phyloP scores from a whole-genome alignment of 2,329 filamentous ascomycete genomes.

The Parasarocladium wereldwijsianum region DNA sequence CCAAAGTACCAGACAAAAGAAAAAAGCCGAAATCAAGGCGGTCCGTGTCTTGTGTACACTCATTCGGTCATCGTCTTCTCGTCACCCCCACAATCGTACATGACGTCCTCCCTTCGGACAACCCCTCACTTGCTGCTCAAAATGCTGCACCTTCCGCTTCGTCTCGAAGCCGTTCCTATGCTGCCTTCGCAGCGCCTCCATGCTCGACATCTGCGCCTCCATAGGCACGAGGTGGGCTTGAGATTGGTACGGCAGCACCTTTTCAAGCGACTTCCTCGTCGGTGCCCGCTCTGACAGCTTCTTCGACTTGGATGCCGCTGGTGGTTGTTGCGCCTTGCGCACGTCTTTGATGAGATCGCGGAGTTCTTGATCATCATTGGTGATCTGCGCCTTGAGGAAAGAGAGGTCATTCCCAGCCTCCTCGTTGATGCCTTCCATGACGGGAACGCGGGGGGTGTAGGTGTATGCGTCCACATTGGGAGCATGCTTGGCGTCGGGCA shows the following conservation, averaged over 20 bases:
- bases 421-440: constrained; percentile 60
- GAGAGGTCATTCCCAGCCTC: constrained; percentile 25
- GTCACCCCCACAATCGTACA: too few relatives aligned
- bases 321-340: constrained; percentile 19
- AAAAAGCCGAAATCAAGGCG: too few relatives aligned
- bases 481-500: constrained; percentile 33
- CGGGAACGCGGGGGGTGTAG: constrained; percentile 58
- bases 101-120: too few relatives aligned
- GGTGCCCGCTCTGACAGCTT: constrained; percentile 6
- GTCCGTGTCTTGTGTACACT: too few relatives aligned
- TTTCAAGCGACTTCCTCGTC: constrained; percentile 13
- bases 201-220: constrained; percentile 20
- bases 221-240: constrained; percentile 18
- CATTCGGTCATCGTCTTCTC: too few relatives aligned
- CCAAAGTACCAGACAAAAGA: too few relatives aligned
- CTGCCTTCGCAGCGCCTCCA: constrained; percentile 16
- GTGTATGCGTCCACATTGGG: constrained; percentile 46
- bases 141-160: too few relatives aligned
- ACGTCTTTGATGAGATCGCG: constrained; percentile 52
- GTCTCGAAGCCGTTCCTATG: constrained; percentile 9
- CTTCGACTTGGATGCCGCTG: constrained; percentile 10
- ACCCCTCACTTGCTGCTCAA: too few relatives aligned
- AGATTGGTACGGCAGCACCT: constrained; percentile 21
- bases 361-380: constrained; percentile 58
- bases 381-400: constrained; percentile 78